phyloP scores from a whole-genome alignment of 371 early-diverging fungal species.

The Lichtheimia ornata region DNA sequence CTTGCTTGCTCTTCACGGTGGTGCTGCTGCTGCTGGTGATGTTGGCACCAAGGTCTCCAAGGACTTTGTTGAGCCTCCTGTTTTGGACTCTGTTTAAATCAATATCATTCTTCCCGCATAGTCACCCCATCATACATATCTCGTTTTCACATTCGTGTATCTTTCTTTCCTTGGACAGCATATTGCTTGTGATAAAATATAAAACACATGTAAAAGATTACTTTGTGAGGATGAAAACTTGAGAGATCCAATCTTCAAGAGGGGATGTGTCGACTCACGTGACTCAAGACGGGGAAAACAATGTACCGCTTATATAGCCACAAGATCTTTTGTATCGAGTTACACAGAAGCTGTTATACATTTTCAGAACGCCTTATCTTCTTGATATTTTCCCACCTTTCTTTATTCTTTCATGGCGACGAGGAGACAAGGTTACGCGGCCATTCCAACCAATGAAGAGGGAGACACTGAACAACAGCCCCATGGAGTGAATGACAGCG shows the following conservation, averaged over 20 bases:
- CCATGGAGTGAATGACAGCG: not conserved
- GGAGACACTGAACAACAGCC: not conserved
- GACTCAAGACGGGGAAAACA: too few relatives aligned
- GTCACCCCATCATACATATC: too few relatives aligned
- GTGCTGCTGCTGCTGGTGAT: slow-evolving; percentile 80
- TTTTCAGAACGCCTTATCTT: not conserved
- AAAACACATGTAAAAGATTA: too few relatives aligned
- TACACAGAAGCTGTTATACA: too few relatives aligned
- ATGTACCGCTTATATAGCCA: too few relatives aligned
- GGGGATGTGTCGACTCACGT: too few relatives aligned
- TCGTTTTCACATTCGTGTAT: too few relatives aligned
- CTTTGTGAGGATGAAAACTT: too few relatives aligned
- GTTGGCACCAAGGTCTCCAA: slow-evolving; percentile 73
- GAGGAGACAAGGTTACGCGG: slow-evolving; percentile 19
- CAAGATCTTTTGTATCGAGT: too few relatives aligned
- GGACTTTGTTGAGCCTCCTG: slow-evolving; percentile 85
- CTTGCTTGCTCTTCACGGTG: slow-evolving; percentile 96
- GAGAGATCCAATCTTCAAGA: too few relatives aligned
- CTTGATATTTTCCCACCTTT: not conserved
- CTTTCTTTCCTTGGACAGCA: too few relatives aligned
- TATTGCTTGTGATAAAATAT: too few relatives aligned
- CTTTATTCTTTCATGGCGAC: slow-evolving; percentile 8
- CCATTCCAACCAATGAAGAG: slow-evolving; percentile 15
- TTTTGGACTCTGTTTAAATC: slow-evolving; percentile 76
- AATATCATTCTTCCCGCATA: not conserved